phyloP scores from a whole-genome alignment of 441 rosid species.

The Dalechampia spathulata region DNA sequence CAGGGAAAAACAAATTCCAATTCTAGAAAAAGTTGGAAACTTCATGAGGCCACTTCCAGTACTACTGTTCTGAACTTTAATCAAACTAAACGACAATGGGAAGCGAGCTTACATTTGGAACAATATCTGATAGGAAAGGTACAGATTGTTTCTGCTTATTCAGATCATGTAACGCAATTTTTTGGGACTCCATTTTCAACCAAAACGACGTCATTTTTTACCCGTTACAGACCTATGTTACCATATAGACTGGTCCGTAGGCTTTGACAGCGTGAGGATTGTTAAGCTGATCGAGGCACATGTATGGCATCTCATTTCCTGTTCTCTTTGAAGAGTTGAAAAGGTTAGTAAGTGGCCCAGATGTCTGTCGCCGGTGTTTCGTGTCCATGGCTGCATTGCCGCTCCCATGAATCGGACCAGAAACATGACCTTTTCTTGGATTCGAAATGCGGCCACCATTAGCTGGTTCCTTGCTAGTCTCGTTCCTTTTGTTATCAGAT shows the following conservation, averaged over 20 bases:
- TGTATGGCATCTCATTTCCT: slow-evolving; percentile 33
- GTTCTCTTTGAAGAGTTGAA: slow-evolving; percentile 26
- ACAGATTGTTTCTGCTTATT: neutral
- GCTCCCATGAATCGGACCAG: slow-evolving; percentile 36
- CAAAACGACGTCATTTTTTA: neutral
- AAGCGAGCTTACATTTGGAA: neutral
- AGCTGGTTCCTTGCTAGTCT: slow-evolving; percentile 14
- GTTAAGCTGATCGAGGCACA: slow-evolving; percentile 28
- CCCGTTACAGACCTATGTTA: slow-evolving; percentile 22
- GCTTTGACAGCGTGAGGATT: slow-evolving; percentile 24
- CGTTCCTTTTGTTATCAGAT: slow-evolving; percentile 32
- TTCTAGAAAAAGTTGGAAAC: neutral
- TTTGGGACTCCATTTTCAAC: no score
- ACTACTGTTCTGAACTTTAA: no score
- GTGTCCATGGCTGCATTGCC: slow-evolving; percentile 12
- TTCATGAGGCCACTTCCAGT: no score
- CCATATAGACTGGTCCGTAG: slow-evolving; percentile 51
- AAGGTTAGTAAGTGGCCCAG: slow-evolving; percentile 31
- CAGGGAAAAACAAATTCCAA: no score
- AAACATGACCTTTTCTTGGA: slow-evolving; percentile 30
- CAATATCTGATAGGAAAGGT: neutral
- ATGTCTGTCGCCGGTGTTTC: slow-evolving; percentile 26
- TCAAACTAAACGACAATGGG: no score
- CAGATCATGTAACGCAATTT: slow-evolving; percentile 6
- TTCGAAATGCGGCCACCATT: slow-evolving; percentile 16